Percentiles rank a stretch among this genome's conserved stretches.
These are phyloP conservation scores for Curvularia verruculosa DNA, from an alignment of 2,329 filamentous ascomycete genomes.

Conservation along the genomic window DNA sequence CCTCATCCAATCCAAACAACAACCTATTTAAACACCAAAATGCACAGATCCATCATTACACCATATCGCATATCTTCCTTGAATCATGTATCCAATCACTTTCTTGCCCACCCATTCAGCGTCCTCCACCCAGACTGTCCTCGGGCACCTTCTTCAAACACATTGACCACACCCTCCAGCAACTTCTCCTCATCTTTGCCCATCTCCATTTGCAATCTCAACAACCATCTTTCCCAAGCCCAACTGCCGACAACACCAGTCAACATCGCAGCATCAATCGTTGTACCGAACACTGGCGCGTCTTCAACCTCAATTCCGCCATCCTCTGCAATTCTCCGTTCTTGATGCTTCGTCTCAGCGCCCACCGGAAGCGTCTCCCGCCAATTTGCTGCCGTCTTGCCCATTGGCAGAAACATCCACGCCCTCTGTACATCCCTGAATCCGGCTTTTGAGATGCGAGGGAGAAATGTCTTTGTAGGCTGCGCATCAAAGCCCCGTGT, in stretches of 20 bases:
- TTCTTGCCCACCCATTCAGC: slow-evolving; percentile 59
- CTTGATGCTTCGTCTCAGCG: slow-evolving; percentile 35
- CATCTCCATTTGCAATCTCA: slow-evolving; percentile 86
- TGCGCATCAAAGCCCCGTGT: slow-evolving; percentile 87
- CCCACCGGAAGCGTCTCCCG: slow-evolving; percentile 46
- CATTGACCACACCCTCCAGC: slow-evolving; percentile 62
- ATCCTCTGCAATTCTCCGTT: slow-evolving; percentile 47
- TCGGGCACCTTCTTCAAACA: slow-evolving; percentile 66
- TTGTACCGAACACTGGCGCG: slow-evolving; percentile 50
- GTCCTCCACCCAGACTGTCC: slow-evolving; percentile 65
- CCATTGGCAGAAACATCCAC: slow-evolving; percentile 90
- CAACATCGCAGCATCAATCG: slow-evolving; percentile 73
- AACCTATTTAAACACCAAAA: not conserved
- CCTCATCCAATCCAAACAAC: not conserved
- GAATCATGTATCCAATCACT: slow-evolving; percentile 27
- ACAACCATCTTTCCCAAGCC: slow-evolving; percentile 96
- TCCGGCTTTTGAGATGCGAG: slow-evolving; percentile 73
- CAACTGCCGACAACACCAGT: slow-evolving; percentile 84
- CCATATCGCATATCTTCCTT: slow-evolving; percentile 4
- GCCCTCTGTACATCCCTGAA: slow-evolving; percentile 82
- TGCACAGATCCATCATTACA: slow-evolving; percentile 3
- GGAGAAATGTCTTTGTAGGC: slow-evolving; percentile 81
- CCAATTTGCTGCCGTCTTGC: slow-evolving; percentile 54
- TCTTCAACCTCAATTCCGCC: slow-evolving; percentile 40
- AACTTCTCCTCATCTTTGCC: slow-evolving; percentile 65